Base-by-base conservation (phyloP, 495 filamentous ascomycete species). In the Annulohypoxylon nitens region DNA sequence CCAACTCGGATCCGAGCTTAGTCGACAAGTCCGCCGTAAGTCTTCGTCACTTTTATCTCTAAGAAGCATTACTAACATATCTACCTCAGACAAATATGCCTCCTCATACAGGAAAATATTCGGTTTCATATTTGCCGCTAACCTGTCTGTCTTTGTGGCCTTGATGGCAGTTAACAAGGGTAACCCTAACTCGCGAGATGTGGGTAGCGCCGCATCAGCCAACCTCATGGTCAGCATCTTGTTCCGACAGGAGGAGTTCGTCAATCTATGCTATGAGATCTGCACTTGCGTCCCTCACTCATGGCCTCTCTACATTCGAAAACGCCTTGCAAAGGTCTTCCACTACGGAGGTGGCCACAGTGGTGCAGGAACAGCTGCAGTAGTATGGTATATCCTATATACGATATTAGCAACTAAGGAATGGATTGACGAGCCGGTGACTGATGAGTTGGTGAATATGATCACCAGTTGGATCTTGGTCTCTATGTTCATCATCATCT, bases 271-370 rank as follows among this genome's bases (percentile, higher is more conserved):
- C 33, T 95, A 92, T 75, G 79, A 81, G 61, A 70, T 90, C 33
- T 90, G 88, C 64, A 91, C 79, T 60, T 73, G 76, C 18, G 80
- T 82, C 64, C 90, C 92, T 0, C 82, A 85, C 54, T 87, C 83
- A 4, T 86, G 87, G 34, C 92, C 93, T 0, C 81, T 93, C 39
- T 80, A 83, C 41, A 80, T 93, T 48, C 90, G 93, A 34, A 85
- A 85, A 0, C 81, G 89, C n/a, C 85, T 88, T 0, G 90, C 92
- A 33, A 93, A 93, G 73, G 84, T 93, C 3, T 94, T 93, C 76
- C 89, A 92, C 45, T 91, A 91, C 77, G 93, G 93, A 33, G 93
- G 93, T 14, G 84, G 93, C 7, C 93, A 95, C 75, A 91, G 87
- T 71, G 91, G 91, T 18, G 91, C 90, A 57, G 92, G 90, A 20